Base-by-base conservation (phyloP, 257 asterid species). In the Salvia hispanica region DNA sequence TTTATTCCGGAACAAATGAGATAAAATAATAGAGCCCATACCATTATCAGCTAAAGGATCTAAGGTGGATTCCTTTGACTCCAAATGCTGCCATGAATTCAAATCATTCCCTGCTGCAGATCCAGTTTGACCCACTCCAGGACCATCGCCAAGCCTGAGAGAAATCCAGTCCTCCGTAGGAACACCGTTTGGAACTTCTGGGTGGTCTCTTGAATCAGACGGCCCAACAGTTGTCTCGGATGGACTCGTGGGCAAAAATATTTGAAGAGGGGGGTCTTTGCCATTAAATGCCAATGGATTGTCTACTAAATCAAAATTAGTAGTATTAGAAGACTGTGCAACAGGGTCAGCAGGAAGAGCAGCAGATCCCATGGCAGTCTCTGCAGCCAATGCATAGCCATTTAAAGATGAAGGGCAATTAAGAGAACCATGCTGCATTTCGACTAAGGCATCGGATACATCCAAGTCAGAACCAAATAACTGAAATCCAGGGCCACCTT, bases 211-310 rank as follows among this genome's bases (percentile, higher is more conserved):
- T 67, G 73, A 16, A 69, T 85, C 86, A 74, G 82, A 70, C 74
- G 75, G 89, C 25, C 72, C 65, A 4, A 66, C 74, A 39, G 89
- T 74, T 63, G 81, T 70, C 73, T 84, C 90, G 40, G 96, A 82
- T 21, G 96, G 96, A 81, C 82, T 84, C n/a, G 99, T 78, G 44
- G 98, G 97, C 62, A 95, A 90, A 84, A 91, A 95, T 85, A 95
- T 86, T 72, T 95, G 97, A 69, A 95, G 96, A 0, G 98, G 78
- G 51, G 93, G 96, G 70, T 95, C 99, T 72, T 82, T 86, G 58
- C 93, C 89, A 74, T 78, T 78, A 72, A 81, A 87, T 15, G 87
- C 92, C 67, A 89, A 66, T 54, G 91, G 90, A 78, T 91, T 91
- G 72, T 91, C 97, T 36, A 89, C 86, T 72, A 89, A 77, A 65